A percentile compares a stretch with the other conserved stretches of the same genome.
These are phyloP conservation scores for Candida koratica DNA, from an alignment of 805 yeast species.

Conservation along the genomic window DNA sequence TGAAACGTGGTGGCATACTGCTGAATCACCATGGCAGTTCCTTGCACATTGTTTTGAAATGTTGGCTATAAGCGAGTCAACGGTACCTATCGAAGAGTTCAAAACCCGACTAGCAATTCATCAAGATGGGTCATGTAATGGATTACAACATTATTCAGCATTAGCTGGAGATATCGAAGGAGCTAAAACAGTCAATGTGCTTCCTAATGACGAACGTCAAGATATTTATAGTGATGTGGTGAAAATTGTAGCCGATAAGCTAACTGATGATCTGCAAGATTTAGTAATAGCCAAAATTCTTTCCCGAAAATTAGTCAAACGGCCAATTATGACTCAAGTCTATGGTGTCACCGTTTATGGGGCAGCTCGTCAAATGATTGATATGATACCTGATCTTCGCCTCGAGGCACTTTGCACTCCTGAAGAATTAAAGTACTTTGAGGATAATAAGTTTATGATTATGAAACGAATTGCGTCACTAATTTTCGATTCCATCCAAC, in stretches of 20 bases:
- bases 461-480: constrained; percentile 19
- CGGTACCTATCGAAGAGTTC: constrained; percentile 17
- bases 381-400: constrained; percentile 11
- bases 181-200: constrained; percentile 37
- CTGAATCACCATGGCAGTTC: constrained; percentile 40
- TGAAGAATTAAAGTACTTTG: constrained; percentile 6
- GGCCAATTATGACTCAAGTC: constrained; percentile 44
- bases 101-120: constrained; percentile 34
- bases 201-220: constrained; percentile 17
- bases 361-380: constrained; percentile 30
- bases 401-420: neutral
- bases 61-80: constrained; percentile 15
- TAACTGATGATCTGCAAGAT: constrained; percentile 9
- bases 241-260: constrained; percentile 20
- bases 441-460: constrained; percentile 2
- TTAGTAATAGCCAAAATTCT: constrained; percentile 18
- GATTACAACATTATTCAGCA: constrained; percentile 45
- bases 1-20: constrained; percentile 34
- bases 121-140: constrained; percentile 45
- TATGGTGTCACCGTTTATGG: constrained; percentile 42
- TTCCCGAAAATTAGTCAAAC: constrained; percentile 33
- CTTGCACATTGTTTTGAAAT: constrained; percentile 35
- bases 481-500: constrained; percentile 24
- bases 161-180: constrained; percentile 35
- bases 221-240: constrained; percentile 36